Evolutionary conservation across 805 yeast genomes (phyloP).

Genomic region (Wickerhamomyces sydowiorum): DNA sequence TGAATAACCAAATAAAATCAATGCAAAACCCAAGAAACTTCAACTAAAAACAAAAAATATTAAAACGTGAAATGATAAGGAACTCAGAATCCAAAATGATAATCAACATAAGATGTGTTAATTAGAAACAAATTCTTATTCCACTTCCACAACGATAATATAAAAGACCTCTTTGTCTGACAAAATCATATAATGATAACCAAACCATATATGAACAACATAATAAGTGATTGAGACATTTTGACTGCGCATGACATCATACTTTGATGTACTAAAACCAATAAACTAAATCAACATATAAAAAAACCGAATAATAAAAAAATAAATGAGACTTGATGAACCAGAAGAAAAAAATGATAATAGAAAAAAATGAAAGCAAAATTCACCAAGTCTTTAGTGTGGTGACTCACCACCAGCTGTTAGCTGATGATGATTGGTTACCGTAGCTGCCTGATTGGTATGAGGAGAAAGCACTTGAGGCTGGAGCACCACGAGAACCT

Average conservation of each 20-base stretch:
- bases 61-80: neutral
- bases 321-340: neutral
- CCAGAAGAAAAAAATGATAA: neutral
- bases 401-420: slow-evolving; percentile 11
- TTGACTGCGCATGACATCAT: slow-evolving; percentile 1
- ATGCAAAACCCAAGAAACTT: slow-evolving; percentile 2
- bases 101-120: neutral
- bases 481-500: neutral
- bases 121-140: neutral
- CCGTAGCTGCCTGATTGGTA: slow-evolving; percentile 9
- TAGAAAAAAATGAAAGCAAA: neutral
- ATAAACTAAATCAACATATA: neutral
- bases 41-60: neutral
- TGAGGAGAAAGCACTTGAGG: neutral
- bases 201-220: neutral
- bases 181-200: neutral
- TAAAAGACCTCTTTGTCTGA: neutral
- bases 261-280: neutral
- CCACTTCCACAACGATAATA: neutral
- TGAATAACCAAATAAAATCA: slow-evolving; percentile 1
- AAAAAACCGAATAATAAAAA: neutral
- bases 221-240: slow-evolving; percentile 1
- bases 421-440: slow-evolving; percentile 19
- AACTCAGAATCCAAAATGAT: neutral
- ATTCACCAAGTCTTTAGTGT: slow-evolving; percentile 1